Evolutionary conservation across 1,284 basidiomycete genomes (phyloP), one percentile per base, ranked within the genome.

Genomic region (Malassezia japonica): DNA sequence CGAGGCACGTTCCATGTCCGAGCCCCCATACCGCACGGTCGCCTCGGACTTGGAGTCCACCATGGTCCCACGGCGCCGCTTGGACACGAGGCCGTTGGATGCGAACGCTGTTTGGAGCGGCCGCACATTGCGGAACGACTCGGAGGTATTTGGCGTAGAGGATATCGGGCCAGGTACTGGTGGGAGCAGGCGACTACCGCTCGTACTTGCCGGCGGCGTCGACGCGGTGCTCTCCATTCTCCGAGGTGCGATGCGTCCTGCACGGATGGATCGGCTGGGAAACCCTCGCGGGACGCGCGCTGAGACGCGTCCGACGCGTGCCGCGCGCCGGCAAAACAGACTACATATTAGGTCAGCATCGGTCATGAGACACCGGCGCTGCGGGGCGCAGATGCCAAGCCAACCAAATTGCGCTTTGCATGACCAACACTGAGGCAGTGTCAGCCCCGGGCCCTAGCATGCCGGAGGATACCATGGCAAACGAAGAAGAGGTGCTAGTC

Each of bases 21-120:
- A 15, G 10, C 29, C n/a, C 6, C 20, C n/a, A n/a, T 12, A n/a
- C 27, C 20, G 7, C 12, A 42, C 18, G 15, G 18, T 27, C 6
- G 4, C 24, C 8, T 15, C 40, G 4, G 28, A 42, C 13, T 28
- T 32, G 2, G 25, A 12, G 16, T 42, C 23, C 18, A 18, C 6
- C 13, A 44, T 13, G n/a, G n/a, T 27, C n/a, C 42, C 33, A 16
- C 50, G 45, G 18, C 50, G 39, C 31, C 61, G 58, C 49, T 76
- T 76, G 24, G 70, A 73, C 27, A 75, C 67, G 29, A 76, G 67
- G 0, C 75, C 75, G 4, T 74, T 74, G 29, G 72, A 74, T 59
- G 70, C 64, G 64, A 76, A 76, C 4, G 74, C 75, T 4, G 74
- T 71, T 43, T 74, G 74, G 5, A 75, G 60, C 0, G 75, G 75